Conservation (phyloP, 2,329 filamentous ascomycete species). For the Fusarium sp. region DNA sequence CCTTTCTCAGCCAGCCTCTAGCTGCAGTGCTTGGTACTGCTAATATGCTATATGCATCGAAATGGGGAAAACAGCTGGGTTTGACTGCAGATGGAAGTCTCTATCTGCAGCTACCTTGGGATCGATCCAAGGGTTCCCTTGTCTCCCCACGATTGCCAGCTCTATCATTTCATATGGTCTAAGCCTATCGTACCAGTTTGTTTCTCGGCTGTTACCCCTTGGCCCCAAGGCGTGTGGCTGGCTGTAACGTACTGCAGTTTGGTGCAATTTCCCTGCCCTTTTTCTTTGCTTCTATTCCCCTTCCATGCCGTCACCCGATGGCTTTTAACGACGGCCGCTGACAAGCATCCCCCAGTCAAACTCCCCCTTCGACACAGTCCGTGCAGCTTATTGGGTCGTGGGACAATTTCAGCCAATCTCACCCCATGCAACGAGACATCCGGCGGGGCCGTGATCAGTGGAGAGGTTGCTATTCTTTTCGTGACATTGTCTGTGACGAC, state of each 20-base stretch:
- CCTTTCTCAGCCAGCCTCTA: conserved; percentile 8
- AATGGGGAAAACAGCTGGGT: conserved; percentile 6
- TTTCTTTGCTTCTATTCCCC: conserved; percentile 38
- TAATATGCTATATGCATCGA: conserved; percentile 8
- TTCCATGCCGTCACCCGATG: conserved; percentile 33
- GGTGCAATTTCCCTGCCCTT: conserved; percentile 39
- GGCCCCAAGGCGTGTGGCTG: conserved; percentile 24
- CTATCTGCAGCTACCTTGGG: conserved; percentile 19
- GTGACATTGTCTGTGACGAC: conserved; percentile 85
- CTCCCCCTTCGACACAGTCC: conserved; percentile 68
- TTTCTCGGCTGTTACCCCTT: conserved; percentile 16
- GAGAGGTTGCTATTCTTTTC: conserved; percentile 88
- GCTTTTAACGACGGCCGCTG: conserved; percentile 35
- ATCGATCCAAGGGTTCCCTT: conserved; percentile 31
- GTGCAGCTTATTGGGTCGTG: conserved; percentile 90
- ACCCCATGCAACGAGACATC: conserved; percentile 83
- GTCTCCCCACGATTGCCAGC: conserved; percentile 37
- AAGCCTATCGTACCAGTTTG: conserved; percentile 16
- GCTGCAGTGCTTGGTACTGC: conserved; percentile 2
- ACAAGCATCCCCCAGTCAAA: conserved; percentile 60
- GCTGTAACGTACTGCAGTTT: conserved; percentile 21
- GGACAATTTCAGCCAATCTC: conserved; percentile 88
- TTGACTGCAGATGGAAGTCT: conserved; percentile 7
- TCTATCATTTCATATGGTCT: background rate
- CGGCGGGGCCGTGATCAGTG: conserved; percentile 80